These are phyloP conservation scores for Claviceps sp. DNA, from an alignment of 2,329 filamentous ascomycete species.

Conservation along the genomic window DNA sequence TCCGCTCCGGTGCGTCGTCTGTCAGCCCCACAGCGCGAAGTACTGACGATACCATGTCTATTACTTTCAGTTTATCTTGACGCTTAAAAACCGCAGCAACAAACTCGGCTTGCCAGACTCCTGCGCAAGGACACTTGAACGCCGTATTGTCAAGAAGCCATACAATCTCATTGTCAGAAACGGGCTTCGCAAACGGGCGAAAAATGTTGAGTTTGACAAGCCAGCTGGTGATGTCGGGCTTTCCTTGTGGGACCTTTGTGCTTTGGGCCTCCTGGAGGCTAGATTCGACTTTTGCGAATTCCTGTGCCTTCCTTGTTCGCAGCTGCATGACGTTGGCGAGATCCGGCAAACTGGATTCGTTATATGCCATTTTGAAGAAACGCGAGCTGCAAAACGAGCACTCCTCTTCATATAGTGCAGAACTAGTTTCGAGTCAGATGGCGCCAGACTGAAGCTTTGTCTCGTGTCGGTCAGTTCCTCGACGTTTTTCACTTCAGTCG, in stretches of 20 bases:
- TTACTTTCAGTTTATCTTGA: slow-evolving; percentile 51
- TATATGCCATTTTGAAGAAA: slow-evolving; percentile 13
- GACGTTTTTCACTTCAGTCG: background rate
- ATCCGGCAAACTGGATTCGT: slow-evolving; percentile 13
- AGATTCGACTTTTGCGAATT: slow-evolving; percentile 37
- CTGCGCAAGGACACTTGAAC: slow-evolving; percentile 39
- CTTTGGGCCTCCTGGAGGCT: slow-evolving; percentile 26
- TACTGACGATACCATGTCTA: slow-evolving; percentile 56
- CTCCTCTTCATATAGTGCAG: background rate
- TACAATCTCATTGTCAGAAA: slow-evolving; percentile 55
- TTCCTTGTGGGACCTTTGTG: slow-evolving; percentile 10
- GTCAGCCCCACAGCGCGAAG: slow-evolving; percentile 55
- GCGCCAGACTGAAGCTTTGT: background rate
- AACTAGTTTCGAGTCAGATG: background rate
- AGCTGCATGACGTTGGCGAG: slow-evolving; percentile 33
- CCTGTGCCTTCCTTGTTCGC: slow-evolving; percentile 32
- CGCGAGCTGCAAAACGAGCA: background rate
- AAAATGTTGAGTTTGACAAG: slow-evolving; percentile 43
- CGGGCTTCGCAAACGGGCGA: slow-evolving; percentile 28
- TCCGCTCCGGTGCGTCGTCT: slow-evolving; percentile 42
- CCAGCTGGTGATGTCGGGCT: slow-evolving; percentile 28
- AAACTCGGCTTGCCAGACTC: slow-evolving; percentile 67
- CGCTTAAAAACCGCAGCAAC: slow-evolving; percentile 70
- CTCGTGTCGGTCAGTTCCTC: background rate
- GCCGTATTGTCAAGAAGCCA: slow-evolving; percentile 91